Evolutionary conservation across 805 yeast species (phyloP).

Genomic region (Cyberlindnera amylophila): DNA sequence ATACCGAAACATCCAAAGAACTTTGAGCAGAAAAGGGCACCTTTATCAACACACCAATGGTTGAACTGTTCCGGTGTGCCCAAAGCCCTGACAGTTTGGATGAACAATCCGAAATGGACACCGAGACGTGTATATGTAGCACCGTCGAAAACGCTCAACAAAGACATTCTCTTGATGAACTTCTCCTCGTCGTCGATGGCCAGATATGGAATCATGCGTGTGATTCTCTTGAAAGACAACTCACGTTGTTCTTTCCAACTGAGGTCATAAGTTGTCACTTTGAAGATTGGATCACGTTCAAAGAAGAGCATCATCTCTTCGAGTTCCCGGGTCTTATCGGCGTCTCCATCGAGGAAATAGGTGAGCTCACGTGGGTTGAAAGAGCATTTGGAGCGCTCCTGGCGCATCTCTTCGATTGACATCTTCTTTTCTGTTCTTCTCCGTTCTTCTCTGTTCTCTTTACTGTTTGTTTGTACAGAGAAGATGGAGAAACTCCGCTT

Average conservation of each 20-base stretch:
- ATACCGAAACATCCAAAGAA: conserved; percentile 83
- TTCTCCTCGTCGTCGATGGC: conserved; percentile 35
- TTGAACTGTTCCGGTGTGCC: conserved; percentile 81
- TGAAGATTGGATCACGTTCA: conserved; percentile 64
- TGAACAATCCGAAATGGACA: conserved; percentile 81
- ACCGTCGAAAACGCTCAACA: conserved; percentile 69
- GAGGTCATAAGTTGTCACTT: conserved; percentile 48
- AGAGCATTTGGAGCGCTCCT: conserved; percentile 40
- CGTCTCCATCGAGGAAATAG: conserved; percentile 47
- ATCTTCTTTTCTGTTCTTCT: not conserved
- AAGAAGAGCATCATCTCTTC: conserved; percentile 49
- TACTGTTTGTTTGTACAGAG: not conserved
- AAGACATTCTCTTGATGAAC: conserved; percentile 52
- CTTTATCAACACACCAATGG: conserved; percentile 74
- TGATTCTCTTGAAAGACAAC: conserved; percentile 48
- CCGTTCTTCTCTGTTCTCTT: not conserved
- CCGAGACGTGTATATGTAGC: conserved; percentile 77
- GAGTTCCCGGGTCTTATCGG: conserved; percentile 40
- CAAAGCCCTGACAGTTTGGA: conserved; percentile 74
- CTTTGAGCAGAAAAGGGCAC: conserved; percentile 52
- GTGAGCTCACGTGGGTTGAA: conserved; percentile 45
- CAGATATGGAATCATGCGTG: conserved; percentile 47
- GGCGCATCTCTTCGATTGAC: conserved; percentile 20
- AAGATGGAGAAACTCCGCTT: not conserved
- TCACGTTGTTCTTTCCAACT: conserved; percentile 54